Conservation (phyloP, 2,329 filamentous ascomycete genomes). For the Aspergillus niger region DNA sequence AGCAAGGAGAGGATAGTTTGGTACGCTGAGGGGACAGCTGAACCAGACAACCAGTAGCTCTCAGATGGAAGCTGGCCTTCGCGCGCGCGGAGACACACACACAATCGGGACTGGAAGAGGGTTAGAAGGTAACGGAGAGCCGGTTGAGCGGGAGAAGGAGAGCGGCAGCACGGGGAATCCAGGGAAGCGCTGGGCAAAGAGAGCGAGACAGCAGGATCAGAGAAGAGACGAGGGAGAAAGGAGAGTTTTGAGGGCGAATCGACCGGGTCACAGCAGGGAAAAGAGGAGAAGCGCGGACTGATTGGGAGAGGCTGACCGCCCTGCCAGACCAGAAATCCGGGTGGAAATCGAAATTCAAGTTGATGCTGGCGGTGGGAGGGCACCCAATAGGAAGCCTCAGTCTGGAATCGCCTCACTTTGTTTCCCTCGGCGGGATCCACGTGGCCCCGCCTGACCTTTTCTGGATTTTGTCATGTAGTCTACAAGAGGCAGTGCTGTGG, state of each 20-base stretch:
- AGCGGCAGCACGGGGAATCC: no score
- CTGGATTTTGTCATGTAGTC: not conserved
- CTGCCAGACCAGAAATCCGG: slow-evolving; percentile 10
- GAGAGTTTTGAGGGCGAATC: no score
- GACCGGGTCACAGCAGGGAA: no score
- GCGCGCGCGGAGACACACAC: no score
- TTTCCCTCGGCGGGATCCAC: slow-evolving; percentile 26
- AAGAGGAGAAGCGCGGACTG: no score
- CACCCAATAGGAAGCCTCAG: slow-evolving; percentile 1
- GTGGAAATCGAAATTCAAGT: not conserved
- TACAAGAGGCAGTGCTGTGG: no score
- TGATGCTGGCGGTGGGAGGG: slow-evolving; percentile 7
- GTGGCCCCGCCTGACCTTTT: slow-evolving; percentile 27
- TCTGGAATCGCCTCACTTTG: slow-evolving; percentile 29
- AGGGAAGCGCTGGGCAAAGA: no score
- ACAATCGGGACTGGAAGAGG: no score
- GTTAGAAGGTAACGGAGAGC: not conserved
- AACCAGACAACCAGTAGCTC: not conserved
- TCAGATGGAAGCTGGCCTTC: not conserved
- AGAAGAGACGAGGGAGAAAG: no score
- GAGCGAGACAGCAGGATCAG: no score
- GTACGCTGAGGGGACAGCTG: not conserved
- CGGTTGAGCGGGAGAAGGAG: no score
- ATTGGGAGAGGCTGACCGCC: slow-evolving; percentile 5
- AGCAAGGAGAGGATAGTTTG: not conserved